These are phyloP conservation scores for Geotrichum restrictum DNA, from an alignment of 1,139 yeast genomes.

Conservation along the genomic window DNA sequence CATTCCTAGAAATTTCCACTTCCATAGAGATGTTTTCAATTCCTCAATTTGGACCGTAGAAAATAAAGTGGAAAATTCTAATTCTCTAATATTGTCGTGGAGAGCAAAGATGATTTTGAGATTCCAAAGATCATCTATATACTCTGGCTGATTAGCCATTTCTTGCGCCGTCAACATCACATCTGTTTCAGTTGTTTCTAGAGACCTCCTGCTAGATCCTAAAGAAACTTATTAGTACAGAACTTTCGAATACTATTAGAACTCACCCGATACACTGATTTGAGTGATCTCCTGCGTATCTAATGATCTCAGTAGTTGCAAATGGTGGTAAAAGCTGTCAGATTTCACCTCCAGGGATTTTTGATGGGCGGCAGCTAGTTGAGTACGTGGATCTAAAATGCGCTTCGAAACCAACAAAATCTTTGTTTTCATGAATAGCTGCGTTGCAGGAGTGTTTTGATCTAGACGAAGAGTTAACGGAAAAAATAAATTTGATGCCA, in stretches of 20 bases:
- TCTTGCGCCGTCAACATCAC: constrained; percentile 51
- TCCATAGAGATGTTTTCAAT: constrained; percentile 19
- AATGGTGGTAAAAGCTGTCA: constrained; percentile 1
- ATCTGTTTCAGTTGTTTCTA: constrained; percentile 50
- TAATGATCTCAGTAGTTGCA: constrained; percentile 9
- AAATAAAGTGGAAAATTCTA: constrained; percentile 10
- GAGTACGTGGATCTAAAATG: constrained; percentile 44
- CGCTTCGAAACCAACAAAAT: constrained; percentile 52
- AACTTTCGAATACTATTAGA: background rate
- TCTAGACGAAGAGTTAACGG: constrained; percentile 45
- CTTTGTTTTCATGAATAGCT: constrained; percentile 39
- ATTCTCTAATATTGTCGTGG: constrained; percentile 42
- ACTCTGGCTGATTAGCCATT: constrained; percentile 46
- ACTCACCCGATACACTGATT: constrained; percentile 7
- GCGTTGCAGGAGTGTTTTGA: constrained; percentile 42
- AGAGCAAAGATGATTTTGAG: constrained; percentile 60
- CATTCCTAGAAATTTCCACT: constrained; percentile 17
- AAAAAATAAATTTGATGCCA: constrained; percentile 47
- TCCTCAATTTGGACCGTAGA: constrained; percentile 19
- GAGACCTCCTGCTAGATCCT: constrained; percentile 12
- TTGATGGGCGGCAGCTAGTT: constrained; percentile 39
- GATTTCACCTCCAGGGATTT: constrained; percentile 22
- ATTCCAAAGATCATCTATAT: constrained; percentile 62
- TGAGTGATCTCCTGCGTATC: constrained; percentile 10
- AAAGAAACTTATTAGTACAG: background rate